Conservation (phyloP, 1,284 basidiomycete genomes). For the Sphagnurus paluster region DNA sequence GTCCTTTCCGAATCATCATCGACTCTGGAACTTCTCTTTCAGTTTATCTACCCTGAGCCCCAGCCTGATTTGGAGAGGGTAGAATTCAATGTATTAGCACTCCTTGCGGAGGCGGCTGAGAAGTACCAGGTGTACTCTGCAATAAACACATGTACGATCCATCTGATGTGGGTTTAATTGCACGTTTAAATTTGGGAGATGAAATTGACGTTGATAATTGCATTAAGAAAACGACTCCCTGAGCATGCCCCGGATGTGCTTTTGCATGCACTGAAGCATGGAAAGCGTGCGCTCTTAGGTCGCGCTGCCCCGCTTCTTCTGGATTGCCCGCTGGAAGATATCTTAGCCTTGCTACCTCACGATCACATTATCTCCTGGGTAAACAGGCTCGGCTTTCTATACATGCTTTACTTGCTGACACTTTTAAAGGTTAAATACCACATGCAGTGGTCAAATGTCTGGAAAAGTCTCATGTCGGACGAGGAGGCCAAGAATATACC, state of each 20-base stretch:
- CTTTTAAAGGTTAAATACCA: slow-evolving; percentile 2
- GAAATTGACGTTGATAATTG: not conserved
- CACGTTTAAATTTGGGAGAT: too few relatives aligned
- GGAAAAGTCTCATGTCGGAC: not conserved
- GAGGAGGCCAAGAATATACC: not conserved
- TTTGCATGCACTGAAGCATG: slow-evolving; percentile 15
- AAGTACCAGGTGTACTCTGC: slow-evolving; percentile 28
- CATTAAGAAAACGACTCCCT: slow-evolving; percentile 20
- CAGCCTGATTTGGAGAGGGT: slow-evolving; percentile 5
- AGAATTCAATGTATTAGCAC: slow-evolving; percentile 13
- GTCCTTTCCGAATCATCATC: slow-evolving; percentile 11
- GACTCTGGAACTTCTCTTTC: slow-evolving; percentile 15
- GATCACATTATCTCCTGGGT: slow-evolving; percentile 3
- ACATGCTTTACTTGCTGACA: not conserved
- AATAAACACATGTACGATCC: slow-evolving; percentile 21
- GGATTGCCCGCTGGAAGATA: slow-evolving; percentile 5
- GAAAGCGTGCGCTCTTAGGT: slow-evolving; percentile 1
- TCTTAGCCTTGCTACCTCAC: slow-evolving; percentile 13
- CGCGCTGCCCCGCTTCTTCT: slow-evolving; percentile 7
- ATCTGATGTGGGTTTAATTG: slow-evolving; percentile 11
- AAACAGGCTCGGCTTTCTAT: not conserved
- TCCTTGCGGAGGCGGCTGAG: slow-evolving; percentile 28
- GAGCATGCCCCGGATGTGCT: slow-evolving; percentile 16
- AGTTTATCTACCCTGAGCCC: slow-evolving; percentile 14
- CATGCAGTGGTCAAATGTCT: not conserved